phyloP scores from a whole-genome alignment of 495 filamentous ascomycete species.

The Aspergillus cavernicola region DNA sequence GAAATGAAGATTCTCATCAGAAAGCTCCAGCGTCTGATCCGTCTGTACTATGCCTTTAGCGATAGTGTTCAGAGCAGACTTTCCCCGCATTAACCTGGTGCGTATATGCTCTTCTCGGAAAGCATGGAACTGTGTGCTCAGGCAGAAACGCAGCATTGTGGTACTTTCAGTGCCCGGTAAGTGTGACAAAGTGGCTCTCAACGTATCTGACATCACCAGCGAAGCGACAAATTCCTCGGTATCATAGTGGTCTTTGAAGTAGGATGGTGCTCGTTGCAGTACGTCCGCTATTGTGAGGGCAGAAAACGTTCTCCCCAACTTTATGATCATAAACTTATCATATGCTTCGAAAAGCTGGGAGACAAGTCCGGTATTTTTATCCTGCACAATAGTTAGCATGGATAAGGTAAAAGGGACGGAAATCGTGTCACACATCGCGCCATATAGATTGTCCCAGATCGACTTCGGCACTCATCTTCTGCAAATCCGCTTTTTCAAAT shows the following conservation, averaged over 20 bases:
- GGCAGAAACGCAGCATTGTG: constrained; percentile 16
- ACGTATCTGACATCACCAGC: constrained; percentile 50
- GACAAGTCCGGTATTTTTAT: constrained; percentile 55
- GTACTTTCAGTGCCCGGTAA: neutral
- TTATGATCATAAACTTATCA: constrained; percentile 40
- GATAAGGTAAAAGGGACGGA: neutral
- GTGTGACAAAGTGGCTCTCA: constrained; percentile 43
- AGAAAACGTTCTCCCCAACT: constrained; percentile 43
- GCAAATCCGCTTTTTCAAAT: constrained; percentile 59
- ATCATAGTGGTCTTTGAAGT: constrained; percentile 37
- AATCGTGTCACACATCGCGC: constrained; percentile 47
- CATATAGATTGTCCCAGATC: constrained; percentile 54
- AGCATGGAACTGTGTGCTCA: neutral
- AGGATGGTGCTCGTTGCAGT: constrained; percentile 28
- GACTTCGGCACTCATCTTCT: constrained; percentile 55
- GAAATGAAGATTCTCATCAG: constrained; percentile 56
- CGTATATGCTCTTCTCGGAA: constrained; percentile 44
- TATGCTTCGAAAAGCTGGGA: constrained; percentile 47
- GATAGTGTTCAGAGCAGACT: constrained; percentile 35
- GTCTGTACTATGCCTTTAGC: constrained; percentile 43
- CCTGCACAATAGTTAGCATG: constrained; percentile 34
- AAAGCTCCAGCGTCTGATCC: constrained; percentile 53
- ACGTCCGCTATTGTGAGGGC: constrained; percentile 46
- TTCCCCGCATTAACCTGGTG: constrained; percentile 32
- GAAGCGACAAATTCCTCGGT: constrained; percentile 48